Evolutionary conservation across 495 filamentous ascomycete genomes (phyloP).

Genomic region (Neurospora tetraspora): DNA sequence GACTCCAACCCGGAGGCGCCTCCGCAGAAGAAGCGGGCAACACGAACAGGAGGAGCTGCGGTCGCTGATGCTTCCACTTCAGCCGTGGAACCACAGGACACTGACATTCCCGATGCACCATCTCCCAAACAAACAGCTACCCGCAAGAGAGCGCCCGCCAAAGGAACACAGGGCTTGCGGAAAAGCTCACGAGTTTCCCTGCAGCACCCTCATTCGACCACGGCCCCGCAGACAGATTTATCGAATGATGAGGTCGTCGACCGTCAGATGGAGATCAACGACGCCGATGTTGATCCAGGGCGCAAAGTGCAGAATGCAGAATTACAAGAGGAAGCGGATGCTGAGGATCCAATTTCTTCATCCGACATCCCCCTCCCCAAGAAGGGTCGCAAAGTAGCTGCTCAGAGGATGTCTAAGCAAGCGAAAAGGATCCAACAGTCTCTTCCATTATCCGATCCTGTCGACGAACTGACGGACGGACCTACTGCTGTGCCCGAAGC

Average conservation of each 20-base stretch:
- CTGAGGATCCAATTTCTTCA: conserved; percentile 8
- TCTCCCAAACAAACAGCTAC: conserved; percentile 15
- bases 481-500: conserved; percentile 10
- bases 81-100: conserved; percentile 17
- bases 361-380: conserved; percentile 21
- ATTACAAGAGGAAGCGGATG: conserved; percentile 19
- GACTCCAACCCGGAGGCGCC: conserved; percentile 38
- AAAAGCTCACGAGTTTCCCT: conserved; percentile 46
- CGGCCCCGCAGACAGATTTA: conserved; percentile 27
- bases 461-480: conserved; percentile 15
- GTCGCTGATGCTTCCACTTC: conserved; percentile 14
- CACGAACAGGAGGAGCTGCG: conserved; percentile 33
- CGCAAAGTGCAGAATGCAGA: conserved; percentile 33
- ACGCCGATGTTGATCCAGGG: conserved; percentile 36
- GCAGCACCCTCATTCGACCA: conserved; percentile 24
- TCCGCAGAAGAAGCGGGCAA: conserved; percentile 57
- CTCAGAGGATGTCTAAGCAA: conserved; percentile 35
- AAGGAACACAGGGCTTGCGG: conserved; percentile 33
- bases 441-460: conserved; percentile 5
- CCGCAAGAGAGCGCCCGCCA: conserved; percentile 24
- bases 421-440: conserved; percentile 34
- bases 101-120: conserved; percentile 24
- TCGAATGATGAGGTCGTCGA: conserved; percentile 59
- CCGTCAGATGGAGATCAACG: conserved; percentile 44
- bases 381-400: conserved; percentile 34